These are phyloP conservation scores for Eucalyptus tenuipes DNA, from an alignment of 345 rosid species.

Conservation along the genomic window DNA sequence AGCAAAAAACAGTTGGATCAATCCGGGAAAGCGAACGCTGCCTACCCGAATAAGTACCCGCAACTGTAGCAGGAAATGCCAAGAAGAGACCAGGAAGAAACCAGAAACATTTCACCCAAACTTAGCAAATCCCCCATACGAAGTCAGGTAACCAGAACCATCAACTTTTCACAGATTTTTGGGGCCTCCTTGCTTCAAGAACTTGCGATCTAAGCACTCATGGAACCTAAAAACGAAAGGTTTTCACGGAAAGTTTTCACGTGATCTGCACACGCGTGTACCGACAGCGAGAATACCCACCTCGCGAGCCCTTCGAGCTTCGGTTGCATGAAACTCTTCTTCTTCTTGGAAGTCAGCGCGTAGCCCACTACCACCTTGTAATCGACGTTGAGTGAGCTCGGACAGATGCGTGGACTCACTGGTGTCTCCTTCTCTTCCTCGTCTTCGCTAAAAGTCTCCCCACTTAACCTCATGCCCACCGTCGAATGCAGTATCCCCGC, in stretches of 20 bases:
- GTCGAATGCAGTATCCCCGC: neutral
- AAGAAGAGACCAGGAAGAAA: neutral
- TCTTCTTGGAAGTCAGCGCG: conserved; percentile 88
- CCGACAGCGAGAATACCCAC: conserved; percentile 17
- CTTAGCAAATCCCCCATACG: neutral
- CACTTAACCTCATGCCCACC: neutral
- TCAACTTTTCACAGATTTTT: neutral
- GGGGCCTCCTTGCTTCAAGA: neutral
- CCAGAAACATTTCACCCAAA: neutral
- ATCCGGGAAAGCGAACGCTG: conserved; percentile 2
- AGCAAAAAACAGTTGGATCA: neutral
- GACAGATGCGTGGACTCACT: neutral
- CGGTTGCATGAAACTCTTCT: conserved; percentile 85
- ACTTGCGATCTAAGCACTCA: neutral
- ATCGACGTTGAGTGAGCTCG: neutral
- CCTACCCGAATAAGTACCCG: neutral
- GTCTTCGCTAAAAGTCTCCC: neutral
- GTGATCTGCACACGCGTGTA: neutral
- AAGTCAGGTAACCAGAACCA: neutral
- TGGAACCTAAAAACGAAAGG: conserved; percentile 1
- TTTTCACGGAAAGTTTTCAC: neutral
- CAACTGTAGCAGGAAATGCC: neutral
- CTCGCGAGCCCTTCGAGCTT: conserved; percentile 58
- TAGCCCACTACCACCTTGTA: conserved; percentile 48
- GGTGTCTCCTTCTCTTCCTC: neutral